Evolutionary conservation across 805 yeast species (phyloP).

Genomic region (Cyberlindnera lachancei): DNA sequence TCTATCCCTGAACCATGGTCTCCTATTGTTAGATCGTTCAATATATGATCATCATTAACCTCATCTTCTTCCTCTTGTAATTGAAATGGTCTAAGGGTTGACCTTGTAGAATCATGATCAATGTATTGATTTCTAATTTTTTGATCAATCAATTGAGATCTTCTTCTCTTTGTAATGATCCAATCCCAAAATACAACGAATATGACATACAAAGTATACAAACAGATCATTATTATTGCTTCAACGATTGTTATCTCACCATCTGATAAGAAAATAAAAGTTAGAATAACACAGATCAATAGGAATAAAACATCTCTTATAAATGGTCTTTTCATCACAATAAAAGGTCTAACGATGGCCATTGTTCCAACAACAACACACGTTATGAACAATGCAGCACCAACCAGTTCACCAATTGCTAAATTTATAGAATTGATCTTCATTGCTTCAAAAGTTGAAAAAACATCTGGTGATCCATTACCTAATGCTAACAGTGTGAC

Average conservation of each 20-base stretch:
- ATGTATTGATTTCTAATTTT: slow-evolving; percentile 18
- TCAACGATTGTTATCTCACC: slow-evolving; percentile 50
- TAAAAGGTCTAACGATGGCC: slow-evolving; percentile 62
- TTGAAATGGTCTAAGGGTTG: slow-evolving; percentile 4
- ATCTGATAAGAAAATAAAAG: slow-evolving; percentile 47
- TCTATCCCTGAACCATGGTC: slow-evolving; percentile 13
- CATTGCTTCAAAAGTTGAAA: slow-evolving; percentile 81
- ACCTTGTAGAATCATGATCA: slow-evolving; percentile 3
- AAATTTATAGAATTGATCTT: slow-evolving; percentile 58
- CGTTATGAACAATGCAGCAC: slow-evolving; percentile 80
- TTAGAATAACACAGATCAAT: slow-evolving; percentile 40
- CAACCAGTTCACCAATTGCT: slow-evolving; percentile 87
- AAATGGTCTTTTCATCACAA: slow-evolving; percentile 34
- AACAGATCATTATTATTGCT: slow-evolving; percentile 45
- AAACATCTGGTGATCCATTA: slow-evolving; percentile 86
- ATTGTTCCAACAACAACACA: slow-evolving; percentile 81
- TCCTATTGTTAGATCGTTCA: slow-evolving; percentile 4
- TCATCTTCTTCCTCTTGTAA: slow-evolving; percentile 17
- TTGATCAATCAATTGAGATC: slow-evolving; percentile 13
- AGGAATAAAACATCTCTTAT: slow-evolving; percentile 46
- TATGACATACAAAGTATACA: slow-evolving; percentile 55
- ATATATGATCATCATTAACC: slow-evolving; percentile 17
- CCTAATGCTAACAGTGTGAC: slow-evolving; percentile 87
- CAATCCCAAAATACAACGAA: slow-evolving; percentile 30
- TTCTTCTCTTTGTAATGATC: slow-evolving; percentile 13